Base-by-base conservation (phyloP, 2,329 filamentous ascomycete species). In the Rhexocercosporidium sp. region DNA sequence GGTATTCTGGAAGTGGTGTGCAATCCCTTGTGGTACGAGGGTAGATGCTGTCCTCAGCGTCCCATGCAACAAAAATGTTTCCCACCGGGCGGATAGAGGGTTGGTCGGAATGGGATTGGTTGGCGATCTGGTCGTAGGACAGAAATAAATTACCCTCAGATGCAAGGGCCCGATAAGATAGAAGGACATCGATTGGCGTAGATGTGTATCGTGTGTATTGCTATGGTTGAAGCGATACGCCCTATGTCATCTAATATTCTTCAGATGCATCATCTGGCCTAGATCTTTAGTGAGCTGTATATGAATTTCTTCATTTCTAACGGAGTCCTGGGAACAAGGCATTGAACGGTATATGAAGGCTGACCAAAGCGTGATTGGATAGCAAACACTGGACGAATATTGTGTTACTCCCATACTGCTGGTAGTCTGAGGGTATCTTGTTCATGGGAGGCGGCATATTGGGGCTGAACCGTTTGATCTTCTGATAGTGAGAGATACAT, bases 121-220 rank as follows among this genome's bases (percentile, higher is more conserved):
- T 37, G 34, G 34, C 12, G 34, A 37, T 31, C 49, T 53, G 49
- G 27, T 27, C 27, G 18, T 56, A 9, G 27, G 16, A 41, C 5
- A 8, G 34, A 57, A 18, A 57, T 25, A 25, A 9, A 20, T 25
- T 39, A 41, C 34, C 54, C 54, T 57, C 54, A 57, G 12, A 31
- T 25, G 54, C 54, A 57, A 57, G 34, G 54, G 20, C 54, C 29
- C 31, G 31, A 39, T 57, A 41, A 57, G 54, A 41, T 25, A 57
- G 34, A 57, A 22, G 34, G 20, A 37, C 37, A 16, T n/a, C 49
- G 49, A 53, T 53, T 53, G 49, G 49, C 25, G 49, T 37, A 3
- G 12, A 25, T 57, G 54, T 39, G 54, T 57, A 57, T 57, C 54
- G 54, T 57, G 54, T 39, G 54, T 57, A 57, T 57, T 34, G 54